Base-by-base conservation (phyloP, 805 yeast genomes). In the Wickerhamomyces rabaulensis region DNA sequence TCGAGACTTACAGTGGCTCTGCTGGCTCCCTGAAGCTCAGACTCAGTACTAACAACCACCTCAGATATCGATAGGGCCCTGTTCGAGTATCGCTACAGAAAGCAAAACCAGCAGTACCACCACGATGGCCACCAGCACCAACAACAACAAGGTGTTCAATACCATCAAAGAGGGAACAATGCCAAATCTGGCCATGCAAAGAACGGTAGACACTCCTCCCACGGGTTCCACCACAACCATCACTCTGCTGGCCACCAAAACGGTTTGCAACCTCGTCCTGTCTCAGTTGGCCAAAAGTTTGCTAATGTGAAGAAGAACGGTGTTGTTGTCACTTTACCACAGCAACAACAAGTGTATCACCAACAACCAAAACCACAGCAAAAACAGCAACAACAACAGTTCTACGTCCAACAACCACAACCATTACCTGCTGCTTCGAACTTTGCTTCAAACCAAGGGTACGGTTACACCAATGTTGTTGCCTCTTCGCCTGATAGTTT, bases 51-150 rank as follows among this genome's bases (percentile, higher is more conserved):
- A 33, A 33, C 36, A 9, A 9, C 27, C 13, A 41, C 6, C 6
- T 4, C 35, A 57, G 61, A 53, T 25, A 48, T 57, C 22, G 60
- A 57, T 29, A 57, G 44, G 46, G 62, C 59, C 9, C 44, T 57
- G 41, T 53, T 57, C 27, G 60, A 57, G 36, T 51, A 48, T 41
- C 56, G 58, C 23, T 53, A 56, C 45, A 54, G 52, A 44, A 52
- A 48, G 44, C 61, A 52, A 31, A 48, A 40, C 38, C 52, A 48
- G 19, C 53, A 50, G 19, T 45, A 47, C 22, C 46, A 20, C 21
- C 39, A 42, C 2, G 19, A 42, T 17, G 17, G 33, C 27, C 23
- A 35, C 16, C 36, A 43, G 26, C 16, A 45, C 7, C 47, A 40
- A 9, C 42, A 29, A 3, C 20, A 33, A 26, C 19, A 40, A 23